Evolutionary conservation across 257 asterid species (phyloP).

Genomic region (Rauvolfia tetraphylla): DNA sequence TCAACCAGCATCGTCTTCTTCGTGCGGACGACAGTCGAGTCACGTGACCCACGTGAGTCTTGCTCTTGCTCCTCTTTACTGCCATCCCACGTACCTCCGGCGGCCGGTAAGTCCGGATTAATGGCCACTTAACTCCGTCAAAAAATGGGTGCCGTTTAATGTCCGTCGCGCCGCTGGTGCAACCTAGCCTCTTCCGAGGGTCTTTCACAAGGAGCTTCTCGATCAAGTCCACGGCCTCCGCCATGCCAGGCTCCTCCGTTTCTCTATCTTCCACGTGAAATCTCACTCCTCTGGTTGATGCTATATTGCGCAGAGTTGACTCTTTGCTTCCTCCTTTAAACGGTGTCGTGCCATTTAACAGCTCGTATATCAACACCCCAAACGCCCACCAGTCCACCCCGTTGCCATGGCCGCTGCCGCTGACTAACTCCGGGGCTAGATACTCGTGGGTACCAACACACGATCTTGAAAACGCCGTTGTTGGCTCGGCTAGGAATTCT

Average conservation of each 20-base stretch:
- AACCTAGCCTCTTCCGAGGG: slow-evolving; percentile 69
- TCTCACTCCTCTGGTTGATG: slow-evolving; percentile 60
- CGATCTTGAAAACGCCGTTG: slow-evolving; percentile 69
- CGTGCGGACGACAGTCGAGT: slow-evolving; percentile 42
- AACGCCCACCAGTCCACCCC: slow-evolving; percentile 99
- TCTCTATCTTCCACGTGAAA: slow-evolving; percentile 34
- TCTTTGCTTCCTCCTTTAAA: slow-evolving; percentile 80
- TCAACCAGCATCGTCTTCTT: slow-evolving; percentile 70
- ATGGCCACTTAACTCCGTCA: slow-evolving; percentile 84
- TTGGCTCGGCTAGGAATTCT: slow-evolving; percentile 76
- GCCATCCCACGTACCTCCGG: slow-evolving; percentile 79
- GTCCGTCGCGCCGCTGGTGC: slow-evolving; percentile 83
- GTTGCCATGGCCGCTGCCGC: slow-evolving; percentile 78
- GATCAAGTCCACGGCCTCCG: slow-evolving; percentile 61
- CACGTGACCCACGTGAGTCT: slow-evolving; percentile 39
- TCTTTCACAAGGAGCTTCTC: slow-evolving; percentile 74
- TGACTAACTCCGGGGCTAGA: slow-evolving; percentile 69
- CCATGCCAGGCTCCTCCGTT: slow-evolving; percentile 40
- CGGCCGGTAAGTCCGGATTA: slow-evolving; percentile 67
- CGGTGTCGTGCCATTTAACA: slow-evolving; percentile 69
- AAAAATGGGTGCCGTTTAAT: slow-evolving; percentile 90
- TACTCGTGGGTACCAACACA: slow-evolving; percentile 94
- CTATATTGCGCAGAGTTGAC: slow-evolving; percentile 85
- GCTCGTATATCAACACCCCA: slow-evolving; percentile 69
- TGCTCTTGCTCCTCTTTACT: slow-evolving; percentile 57